Evolutionary conservation across 1,284 basidiomycete species (phyloP).

Genomic region (Heterobasidion parviporum): DNA sequence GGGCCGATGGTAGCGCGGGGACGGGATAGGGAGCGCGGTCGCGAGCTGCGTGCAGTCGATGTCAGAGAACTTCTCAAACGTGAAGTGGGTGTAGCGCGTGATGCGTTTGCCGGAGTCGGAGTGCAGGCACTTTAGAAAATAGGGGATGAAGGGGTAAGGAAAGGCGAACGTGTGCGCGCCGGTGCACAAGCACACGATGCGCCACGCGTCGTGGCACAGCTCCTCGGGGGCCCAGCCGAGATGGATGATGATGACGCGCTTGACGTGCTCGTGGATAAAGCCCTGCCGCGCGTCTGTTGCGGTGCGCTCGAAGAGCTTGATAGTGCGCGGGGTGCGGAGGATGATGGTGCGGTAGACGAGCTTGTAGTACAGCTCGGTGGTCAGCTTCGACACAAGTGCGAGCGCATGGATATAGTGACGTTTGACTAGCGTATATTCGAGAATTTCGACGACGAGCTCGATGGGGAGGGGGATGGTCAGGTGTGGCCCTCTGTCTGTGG

Average conservation of each 20-base stretch:
- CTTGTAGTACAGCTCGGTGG: conserved; percentile 3
- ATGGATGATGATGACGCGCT: conserved; percentile 22
- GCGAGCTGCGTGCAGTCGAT: neutral
- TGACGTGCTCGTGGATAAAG: conserved; percentile 25
- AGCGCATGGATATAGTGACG: conserved; percentile 14
- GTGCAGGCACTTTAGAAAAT: conserved; percentile 3
- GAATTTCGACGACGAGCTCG: conserved; percentile 24
- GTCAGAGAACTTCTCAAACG: neutral
- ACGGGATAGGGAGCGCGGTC: neutral
- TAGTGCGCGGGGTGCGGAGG: conserved; percentile 18
- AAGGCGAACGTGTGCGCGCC: conserved; percentile 4
- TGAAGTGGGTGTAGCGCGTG: conserved; percentile 1
- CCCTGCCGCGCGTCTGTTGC: conserved; percentile 15
- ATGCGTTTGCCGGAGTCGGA: conserved; percentile 2
- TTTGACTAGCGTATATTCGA: conserved; percentile 22
- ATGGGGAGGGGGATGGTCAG: conserved; percentile 15
- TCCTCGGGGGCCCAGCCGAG: conserved; percentile 9
- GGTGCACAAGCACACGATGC: conserved; percentile 3
- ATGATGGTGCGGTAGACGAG: conserved; percentile 17
- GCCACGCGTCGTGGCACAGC: neutral
- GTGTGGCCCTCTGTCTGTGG: too few species aligned
- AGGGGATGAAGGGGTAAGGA: conserved; percentile 5
- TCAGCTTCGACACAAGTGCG: conserved; percentile 19
- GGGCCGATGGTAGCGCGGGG: neutral
- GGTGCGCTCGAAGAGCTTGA: conserved; percentile 28